These are phyloP conservation scores for Clavaria fumosa DNA, from an alignment of 768 basidiomycete genomes.

Conservation along the genomic window DNA sequence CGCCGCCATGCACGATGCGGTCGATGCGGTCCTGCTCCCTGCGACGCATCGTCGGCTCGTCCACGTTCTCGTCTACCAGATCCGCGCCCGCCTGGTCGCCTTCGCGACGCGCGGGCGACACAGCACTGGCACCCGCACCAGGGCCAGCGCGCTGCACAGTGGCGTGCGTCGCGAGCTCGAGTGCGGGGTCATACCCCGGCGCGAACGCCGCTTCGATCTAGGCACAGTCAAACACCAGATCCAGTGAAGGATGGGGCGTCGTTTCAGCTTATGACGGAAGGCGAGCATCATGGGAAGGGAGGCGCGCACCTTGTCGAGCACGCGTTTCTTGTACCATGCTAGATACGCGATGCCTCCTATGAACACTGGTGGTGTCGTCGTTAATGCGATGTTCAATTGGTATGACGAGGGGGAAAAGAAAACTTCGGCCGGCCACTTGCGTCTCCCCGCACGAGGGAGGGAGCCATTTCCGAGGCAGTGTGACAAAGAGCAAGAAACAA, in stretches of 20 bases:
- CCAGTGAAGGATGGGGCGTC: too few relatives aligned
- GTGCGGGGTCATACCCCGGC: conserved; percentile 69
- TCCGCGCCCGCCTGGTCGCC: conserved; percentile 16
- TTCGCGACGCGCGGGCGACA: too few relatives aligned
- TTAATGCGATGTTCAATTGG: too few relatives aligned
- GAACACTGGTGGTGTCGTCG: too few relatives aligned
- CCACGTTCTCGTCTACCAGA: conserved; percentile 21
- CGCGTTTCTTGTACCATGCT: conserved; percentile 70
- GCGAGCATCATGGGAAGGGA: not conserved
- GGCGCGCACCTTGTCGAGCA: conserved; percentile 53
- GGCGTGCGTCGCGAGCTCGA: conserved; percentile 47
- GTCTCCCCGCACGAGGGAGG: too few relatives aligned
- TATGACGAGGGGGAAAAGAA: too few relatives aligned
- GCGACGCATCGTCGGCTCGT: conserved; percentile 42
- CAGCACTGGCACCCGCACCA: too few relatives aligned
- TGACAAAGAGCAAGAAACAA: too few relatives aligned
- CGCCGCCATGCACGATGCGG: conserved; percentile 58
- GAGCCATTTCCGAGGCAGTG: too few relatives aligned
- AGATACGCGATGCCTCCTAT: conserved; percentile 59
- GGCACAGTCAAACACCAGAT: conserved; percentile 3
- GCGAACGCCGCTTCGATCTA: conserved; percentile 70
- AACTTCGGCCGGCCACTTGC: too few relatives aligned
- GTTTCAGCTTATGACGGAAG: too few relatives aligned
- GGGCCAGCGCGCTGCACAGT: conserved; percentile 22
- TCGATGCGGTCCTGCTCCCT: conserved; percentile 67